Evolutionary conservation across 257 asterid species (phyloP).

Genomic region (Nicotiana undulata): DNA sequence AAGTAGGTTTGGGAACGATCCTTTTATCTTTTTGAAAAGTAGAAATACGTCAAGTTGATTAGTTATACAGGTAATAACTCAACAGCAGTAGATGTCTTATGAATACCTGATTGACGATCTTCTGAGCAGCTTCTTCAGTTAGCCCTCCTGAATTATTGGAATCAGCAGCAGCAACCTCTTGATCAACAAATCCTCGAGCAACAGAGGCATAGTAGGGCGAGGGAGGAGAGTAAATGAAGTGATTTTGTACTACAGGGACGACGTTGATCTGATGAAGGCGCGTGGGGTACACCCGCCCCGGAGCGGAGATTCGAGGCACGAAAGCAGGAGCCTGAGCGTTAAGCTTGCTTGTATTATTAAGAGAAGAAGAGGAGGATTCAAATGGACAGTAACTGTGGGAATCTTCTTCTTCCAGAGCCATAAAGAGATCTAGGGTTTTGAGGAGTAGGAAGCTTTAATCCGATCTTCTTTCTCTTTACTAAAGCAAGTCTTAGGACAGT

Average conservation of each 20-base stretch:
- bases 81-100: no score
- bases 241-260: slow-evolving; percentile 5
- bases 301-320: slow-evolving; percentile 41
- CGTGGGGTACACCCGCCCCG: slow-evolving; percentile 5
- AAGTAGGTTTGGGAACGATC: no score
- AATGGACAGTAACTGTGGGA: neutral
- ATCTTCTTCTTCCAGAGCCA: slow-evolving; percentile 5
- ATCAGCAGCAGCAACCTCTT: slow-evolving; percentile 21
- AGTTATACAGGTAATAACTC: no score
- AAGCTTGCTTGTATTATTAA: slow-evolving; percentile 26
- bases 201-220: slow-evolving; percentile 38
- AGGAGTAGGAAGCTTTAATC: neutral
- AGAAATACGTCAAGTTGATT: no score
- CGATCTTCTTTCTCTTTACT: neutral
- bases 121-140: slow-evolving; percentile 48
- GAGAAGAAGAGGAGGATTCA: neutral
- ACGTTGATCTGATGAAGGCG: slow-evolving; percentile 6
- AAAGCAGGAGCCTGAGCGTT: slow-evolving; percentile 81
- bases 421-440: neutral
- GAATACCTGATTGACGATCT: slow-evolving; percentile 67
- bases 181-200: slow-evolving; percentile 26
- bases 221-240: slow-evolving; percentile 9
- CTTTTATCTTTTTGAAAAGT: no score
- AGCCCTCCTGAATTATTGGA: slow-evolving; percentile 23
- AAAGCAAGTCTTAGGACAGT: no score